These are phyloP conservation scores for Paraleonurus japonicus DNA, from an alignment of 257 asterid species.

Conservation along the genomic window DNA sequence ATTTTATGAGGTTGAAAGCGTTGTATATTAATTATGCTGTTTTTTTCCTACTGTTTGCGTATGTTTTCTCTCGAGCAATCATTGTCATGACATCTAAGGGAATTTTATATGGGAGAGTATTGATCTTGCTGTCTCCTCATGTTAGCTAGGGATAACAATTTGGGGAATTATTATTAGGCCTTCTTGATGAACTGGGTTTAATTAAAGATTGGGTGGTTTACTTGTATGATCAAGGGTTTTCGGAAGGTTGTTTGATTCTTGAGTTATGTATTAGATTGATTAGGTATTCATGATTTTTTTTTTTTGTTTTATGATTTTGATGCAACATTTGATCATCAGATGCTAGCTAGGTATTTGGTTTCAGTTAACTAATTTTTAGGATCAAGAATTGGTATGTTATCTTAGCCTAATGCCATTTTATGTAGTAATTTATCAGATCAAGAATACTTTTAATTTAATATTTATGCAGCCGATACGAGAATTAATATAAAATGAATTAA, in stretches of 20 bases:
- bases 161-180: conserved; percentile 16
- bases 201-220: conserved; percentile 4
- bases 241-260: not conserved
- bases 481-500: no score
- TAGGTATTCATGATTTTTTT: not conserved
- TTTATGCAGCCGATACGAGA: no score
- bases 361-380: not conserved
- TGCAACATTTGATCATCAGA: not conserved
- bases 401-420: conserved; percentile 7
- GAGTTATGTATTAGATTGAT: not conserved
- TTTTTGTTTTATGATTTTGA: not conserved
- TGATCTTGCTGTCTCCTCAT: not conserved
- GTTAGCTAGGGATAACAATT: conserved; percentile 20
- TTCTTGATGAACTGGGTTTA: conserved; percentile 15
- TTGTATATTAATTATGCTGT: conserved; percentile 39
- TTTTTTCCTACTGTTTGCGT: conserved; percentile 38
- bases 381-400: not conserved
- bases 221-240: conserved; percentile 27
- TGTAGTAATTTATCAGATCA: conserved; percentile 5
- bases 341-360: not conserved
- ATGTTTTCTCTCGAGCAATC: conserved; percentile 42
- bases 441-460: not conserved
- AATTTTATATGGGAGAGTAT: conserved; percentile 18
- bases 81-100: conserved; percentile 38
- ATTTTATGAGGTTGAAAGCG: conserved; percentile 37